Percentiles rank a stretch among this genome's conserved stretches.
These are phyloP conservation scores for Tricharina praecox DNA, from an alignment of 495 filamentous ascomycete genomes.

Conservation along the genomic window DNA sequence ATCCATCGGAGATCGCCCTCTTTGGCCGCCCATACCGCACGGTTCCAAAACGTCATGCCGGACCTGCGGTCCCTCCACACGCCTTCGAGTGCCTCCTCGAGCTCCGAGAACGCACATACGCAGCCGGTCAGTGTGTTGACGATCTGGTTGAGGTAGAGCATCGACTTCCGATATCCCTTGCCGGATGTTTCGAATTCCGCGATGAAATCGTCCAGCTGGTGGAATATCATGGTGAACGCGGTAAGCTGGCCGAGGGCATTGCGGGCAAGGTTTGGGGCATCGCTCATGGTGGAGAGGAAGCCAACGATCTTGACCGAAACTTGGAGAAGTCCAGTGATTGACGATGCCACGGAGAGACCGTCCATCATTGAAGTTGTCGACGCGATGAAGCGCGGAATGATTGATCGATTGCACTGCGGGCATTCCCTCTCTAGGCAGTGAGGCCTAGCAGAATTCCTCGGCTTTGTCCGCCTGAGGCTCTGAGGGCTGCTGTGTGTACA, in stretches of 20 bases:
- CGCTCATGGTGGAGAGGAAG: background rate
- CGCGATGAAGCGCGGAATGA: too few species aligned
- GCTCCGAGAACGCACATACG: background rate
- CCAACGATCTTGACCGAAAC: background rate
- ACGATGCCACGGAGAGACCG: background rate
- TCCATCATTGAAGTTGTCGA: too few species aligned
- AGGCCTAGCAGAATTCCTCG: too few species aligned
- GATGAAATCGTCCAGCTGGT: background rate
- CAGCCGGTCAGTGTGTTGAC: background rate
- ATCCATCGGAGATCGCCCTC: background rate
- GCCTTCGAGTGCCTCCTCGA: background rate
- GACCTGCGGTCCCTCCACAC: background rate
- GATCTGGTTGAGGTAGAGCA: background rate
- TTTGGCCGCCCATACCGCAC: background rate
- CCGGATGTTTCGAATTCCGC: background rate
- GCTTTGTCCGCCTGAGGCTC: too few species aligned
- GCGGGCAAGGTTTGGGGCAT: background rate
- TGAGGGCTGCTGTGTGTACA: too few species aligned
- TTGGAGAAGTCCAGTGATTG: background rate
- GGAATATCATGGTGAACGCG: background rate
- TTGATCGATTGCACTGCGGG: too few species aligned
- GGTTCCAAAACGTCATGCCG: background rate
- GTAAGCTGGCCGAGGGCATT: background rate
- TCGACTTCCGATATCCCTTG: background rate
- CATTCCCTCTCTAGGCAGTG: too few species aligned